Base-by-base conservation (phyloP, 2,329 filamentous ascomycete species). In the Clonostachys solani region DNA sequence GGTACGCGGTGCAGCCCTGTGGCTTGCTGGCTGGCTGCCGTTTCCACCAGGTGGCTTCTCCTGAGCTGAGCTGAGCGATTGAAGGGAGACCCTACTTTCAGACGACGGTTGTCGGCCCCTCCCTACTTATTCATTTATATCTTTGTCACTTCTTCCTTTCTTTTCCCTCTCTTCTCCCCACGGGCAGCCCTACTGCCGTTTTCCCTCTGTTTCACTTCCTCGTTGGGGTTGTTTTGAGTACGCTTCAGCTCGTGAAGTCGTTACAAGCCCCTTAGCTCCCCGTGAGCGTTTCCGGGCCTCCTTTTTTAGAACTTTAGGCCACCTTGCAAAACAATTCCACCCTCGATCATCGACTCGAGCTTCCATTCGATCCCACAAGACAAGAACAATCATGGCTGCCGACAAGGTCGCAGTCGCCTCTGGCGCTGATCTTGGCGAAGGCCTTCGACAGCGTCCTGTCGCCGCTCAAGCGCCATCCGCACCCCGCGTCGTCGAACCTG, bases 371-470 rank as follows among this genome's bases (percentile, higher is more conserved):
- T 38, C 36, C 36, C 36, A 18, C 36, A 38, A 38, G 15, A 38
- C 36, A n/a, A n/a, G 17, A n/a, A 36, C 37, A 47, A 57, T 47
- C 59, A 83, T 83, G 79, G 75, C 77, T 58, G 69, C 72, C 60
- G 72, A 75, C 49, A 77, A 73, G 66, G 72, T 75, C 61, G 69
- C 73, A 59, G 68, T 77, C 65, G 80, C 77, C 65, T 81, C 82
- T 37, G 82, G 82, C 66, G 75, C 77, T 59, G 80, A 84, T 57
- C 64, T 75, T 48, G 72, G 71, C 58, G 77, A 83, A 57, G 73
- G 74, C 54, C 71, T 79, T 51, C 74, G 81, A 56, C 69, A 80
- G 59, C 78, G 82, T 47, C 72, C 73, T 42, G 70, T 70, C 40
- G 66, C 71, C 49, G 54, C 55, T 48, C 50, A 60, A 49, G 65